A percentile compares a stretch with the other conserved stretches of the same genome.
Conservation (phyloP, 169 alveolate genomes). For the Besnoitia besnoiti region DNA sequence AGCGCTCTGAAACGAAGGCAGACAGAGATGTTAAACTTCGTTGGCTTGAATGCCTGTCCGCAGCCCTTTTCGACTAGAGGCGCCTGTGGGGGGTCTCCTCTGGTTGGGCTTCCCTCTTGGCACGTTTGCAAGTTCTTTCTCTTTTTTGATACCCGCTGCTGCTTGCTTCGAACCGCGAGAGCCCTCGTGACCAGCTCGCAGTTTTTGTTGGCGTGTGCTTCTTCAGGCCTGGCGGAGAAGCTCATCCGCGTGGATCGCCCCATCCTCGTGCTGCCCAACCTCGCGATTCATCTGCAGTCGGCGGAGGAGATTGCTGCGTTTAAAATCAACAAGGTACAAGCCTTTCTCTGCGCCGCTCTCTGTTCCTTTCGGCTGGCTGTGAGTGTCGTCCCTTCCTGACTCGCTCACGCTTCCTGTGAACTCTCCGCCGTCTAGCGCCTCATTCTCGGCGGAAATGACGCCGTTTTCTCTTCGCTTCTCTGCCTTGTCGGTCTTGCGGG, state of each 20-base stretch:
- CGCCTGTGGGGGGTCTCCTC: no score
- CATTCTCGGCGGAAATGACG: background rate
- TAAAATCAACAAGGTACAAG: constrained; percentile 69
- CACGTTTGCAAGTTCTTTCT: background rate
- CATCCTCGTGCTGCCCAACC: constrained; percentile 89
- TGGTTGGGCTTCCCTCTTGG: no score
- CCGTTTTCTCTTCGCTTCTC: background rate
- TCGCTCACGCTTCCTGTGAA: background rate
- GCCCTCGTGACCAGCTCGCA: no score
- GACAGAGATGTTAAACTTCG: no score
- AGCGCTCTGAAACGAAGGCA: no score
- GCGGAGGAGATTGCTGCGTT: constrained; percentile 86
- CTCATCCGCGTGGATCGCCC: constrained; percentile 85
- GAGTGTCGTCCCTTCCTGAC: no score
- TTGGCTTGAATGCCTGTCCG: no score
- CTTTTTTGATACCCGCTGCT: background rate
- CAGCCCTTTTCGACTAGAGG: no score
- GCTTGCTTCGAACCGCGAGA: no score
- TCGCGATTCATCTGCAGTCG: constrained; percentile 92
- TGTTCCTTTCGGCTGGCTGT: background rate
- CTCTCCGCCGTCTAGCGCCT: background rate
- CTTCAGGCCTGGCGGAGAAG: constrained; percentile 44
- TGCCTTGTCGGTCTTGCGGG: background rate
- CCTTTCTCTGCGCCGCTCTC: background rate
- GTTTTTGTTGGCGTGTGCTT: background rate